These are phyloP conservation scores for Gyrodon lividus DNA, from an alignment of 768 basidiomycete genomes.

Conservation along the genomic window DNA sequence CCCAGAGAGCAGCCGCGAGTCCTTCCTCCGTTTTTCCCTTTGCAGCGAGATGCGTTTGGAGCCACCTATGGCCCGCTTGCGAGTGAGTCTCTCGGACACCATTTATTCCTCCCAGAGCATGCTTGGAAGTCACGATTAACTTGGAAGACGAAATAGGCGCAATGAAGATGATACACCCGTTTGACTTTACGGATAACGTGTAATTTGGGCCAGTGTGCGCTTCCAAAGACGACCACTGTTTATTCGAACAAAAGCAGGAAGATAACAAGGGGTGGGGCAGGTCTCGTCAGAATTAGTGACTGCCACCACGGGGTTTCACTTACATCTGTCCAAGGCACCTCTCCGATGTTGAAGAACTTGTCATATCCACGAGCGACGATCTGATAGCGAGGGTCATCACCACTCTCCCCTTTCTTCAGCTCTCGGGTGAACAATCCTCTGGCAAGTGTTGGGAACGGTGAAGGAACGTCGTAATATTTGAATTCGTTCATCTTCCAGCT, in stretches of 20 bases:
- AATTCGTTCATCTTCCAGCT: slow-evolving; percentile 99
- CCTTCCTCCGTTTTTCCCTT: slow-evolving; percentile 69
- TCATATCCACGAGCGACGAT: slow-evolving; percentile 94
- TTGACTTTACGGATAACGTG: slow-evolving; percentile 87
- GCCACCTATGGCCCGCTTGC: slow-evolving; percentile 80
- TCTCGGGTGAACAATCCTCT: slow-evolving; percentile 82
- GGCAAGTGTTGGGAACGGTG: slow-evolving; percentile 93
- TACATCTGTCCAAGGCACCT: slow-evolving; percentile 94
- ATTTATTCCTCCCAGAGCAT: slow-evolving; percentile 67
- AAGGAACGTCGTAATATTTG: slow-evolving; percentile 87
- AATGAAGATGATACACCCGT: slow-evolving; percentile 97
- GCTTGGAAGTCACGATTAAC: slow-evolving; percentile 89
- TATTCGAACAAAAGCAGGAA: neutral
- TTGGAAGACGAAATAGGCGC: slow-evolving; percentile 74
- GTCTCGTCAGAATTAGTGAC: neutral
- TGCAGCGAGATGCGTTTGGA: slow-evolving; percentile 42
- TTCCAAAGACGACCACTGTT: slow-evolving; percentile 74
- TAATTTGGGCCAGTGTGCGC: slow-evolving; percentile 74
- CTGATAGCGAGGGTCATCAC: slow-evolving; percentile 40
- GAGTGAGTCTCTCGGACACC: slow-evolving; percentile 63
- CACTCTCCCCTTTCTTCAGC: slow-evolving; percentile 30
- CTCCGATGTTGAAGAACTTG: slow-evolving; percentile 98
- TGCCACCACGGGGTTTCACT: slow-evolving; percentile 29
- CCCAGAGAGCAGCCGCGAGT: slow-evolving; percentile 74
- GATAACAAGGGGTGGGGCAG: neutral